Evolutionary conservation across 75 land plant genomes (phyloP), one percentile per base, ranked within the genome.

Genomic region (Picea sitchensis): DNA sequence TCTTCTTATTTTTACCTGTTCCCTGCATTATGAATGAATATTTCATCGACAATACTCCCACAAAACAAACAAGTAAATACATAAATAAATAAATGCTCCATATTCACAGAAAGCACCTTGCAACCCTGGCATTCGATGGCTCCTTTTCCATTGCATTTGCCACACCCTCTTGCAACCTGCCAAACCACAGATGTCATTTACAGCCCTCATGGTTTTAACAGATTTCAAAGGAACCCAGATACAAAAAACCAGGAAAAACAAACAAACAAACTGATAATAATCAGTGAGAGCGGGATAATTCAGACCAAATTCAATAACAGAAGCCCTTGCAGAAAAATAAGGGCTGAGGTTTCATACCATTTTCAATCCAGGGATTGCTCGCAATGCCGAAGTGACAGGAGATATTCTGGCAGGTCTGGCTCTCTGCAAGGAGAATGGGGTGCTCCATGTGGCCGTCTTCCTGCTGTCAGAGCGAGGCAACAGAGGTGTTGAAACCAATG

Each of bases 1-100:
- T 94, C 84, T 92, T 94, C 88, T 94, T 94, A 83, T 94, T 94
- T 85, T 87, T 94, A 30, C 97, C 97, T 21, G 90, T 84, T 41
- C 97, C 97, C 97, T 92, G 87, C 57, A 65, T 65, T 34, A 62
- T 62, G 8, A 62, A 62, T 51, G 11, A 9, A 51, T 51, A 51
- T 9, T 51, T 51, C 12, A 51, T 51, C 9, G 56, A 9, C 56
- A 51, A 8, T 51, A 1, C 56, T 51, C 56, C 56, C 9, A 44
- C 2, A n/a, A 71, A 44, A 41, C 23, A 44, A 69, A 36, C 1
- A 47, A 47, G 54, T 47, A 47, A 47, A 47, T 47, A 47, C 54
- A 47, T 47, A 6, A 47, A 47, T 8, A 17, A 47, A 32, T 44
- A 20, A 54, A 0, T 76, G 9, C 17, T 18, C 56, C 4, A 54